A percentile compares a stretch with the other conserved stretches of the same genome.
Conservation (phyloP, 306 rosid species). For the Quercus agrifolia region DNA sequence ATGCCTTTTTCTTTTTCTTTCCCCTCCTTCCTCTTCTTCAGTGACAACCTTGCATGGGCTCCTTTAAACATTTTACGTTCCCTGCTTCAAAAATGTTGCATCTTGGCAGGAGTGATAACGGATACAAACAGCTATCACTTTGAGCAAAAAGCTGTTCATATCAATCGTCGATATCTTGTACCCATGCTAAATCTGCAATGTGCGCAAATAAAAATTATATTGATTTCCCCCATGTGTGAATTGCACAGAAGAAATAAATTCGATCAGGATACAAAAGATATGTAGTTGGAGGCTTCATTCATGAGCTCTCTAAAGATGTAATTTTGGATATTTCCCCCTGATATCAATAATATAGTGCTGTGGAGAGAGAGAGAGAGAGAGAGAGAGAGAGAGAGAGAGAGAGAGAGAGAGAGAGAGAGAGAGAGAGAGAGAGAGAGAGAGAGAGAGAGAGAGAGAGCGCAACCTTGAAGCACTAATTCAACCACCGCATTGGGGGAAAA, state of each 20-base stretch:
- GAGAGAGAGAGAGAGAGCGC: conserved; percentile 18
- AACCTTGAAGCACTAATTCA: conserved; percentile 92
- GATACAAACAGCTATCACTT: conserved; percentile 19
- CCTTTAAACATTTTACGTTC: conserved; percentile 19
- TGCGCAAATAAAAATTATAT: conserved; percentile 8
- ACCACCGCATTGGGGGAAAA: conserved; percentile 67
- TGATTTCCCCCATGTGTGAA: conserved; percentile 4
- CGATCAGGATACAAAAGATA: conserved; percentile 9
- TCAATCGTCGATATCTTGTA: conserved; percentile 80
- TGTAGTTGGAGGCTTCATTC: background rate
- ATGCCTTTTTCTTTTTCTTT: background rate
- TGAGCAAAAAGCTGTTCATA: conserved; percentile 14
- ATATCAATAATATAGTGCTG: too few species aligned
- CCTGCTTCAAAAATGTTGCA: conserved; percentile 19
- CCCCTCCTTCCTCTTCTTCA: conserved; percentile 18
- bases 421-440: background rate
- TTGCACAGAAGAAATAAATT: background rate
- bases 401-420: conserved; percentile 13
- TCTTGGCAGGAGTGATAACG: conserved; percentile 18
- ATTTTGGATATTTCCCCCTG: background rate
- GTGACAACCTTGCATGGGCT: conserved; percentile 29
- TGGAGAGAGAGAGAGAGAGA: conserved; percentile 19
- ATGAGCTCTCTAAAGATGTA: background rate
- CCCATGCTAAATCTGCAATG: conserved; percentile 84
- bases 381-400: too few species aligned